Evolutionary conservation across 2,329 filamentous ascomycete species (phyloP), one percentile per base, ranked within the genome.

Genomic region (Colletotrichum higginsianum): DNA sequence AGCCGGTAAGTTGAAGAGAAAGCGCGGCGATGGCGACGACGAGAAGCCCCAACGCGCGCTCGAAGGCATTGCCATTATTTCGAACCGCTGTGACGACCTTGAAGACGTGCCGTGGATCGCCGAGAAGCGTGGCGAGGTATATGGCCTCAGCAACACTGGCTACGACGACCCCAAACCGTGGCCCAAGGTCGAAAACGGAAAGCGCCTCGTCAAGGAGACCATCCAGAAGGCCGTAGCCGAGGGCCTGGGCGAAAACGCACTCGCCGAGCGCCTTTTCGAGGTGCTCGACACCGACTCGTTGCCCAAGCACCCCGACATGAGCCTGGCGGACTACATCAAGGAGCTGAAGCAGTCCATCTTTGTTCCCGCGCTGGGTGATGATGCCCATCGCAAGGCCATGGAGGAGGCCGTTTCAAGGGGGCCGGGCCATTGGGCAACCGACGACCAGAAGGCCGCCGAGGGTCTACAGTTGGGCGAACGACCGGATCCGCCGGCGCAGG

Each of bases 91-190:
- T 49, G 87, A 85, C 50, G 80, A 84, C 50, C 80, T 85, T 2
- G 83, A 85, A 4, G 84, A 88, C 38, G 89, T 92, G 1, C 89
- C 90, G 13, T 87, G 89, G 79, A 85, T 92, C 50, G 87, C 81
- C 21, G 84, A 84, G n/a, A 77, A 83, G 62, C 82, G 88, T 35
- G 86, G 83, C 5, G 83, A 86, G 73, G 86, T 86, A 0, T 88
- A 89, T 79, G 90, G 87, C 1, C 81, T 93, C 65, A 92, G 90
- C 82, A 93, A 93, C 78, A 86, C 89, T 1, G 84, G 86, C 5
- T 92, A 88, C 75, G 83, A 84, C 38, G 84, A 88, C 56, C 84
- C 85, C 0, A 79, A 84, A 2, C 80, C 84, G 44, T 93, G 91
- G 91, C 89, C 88, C 63, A 93, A 92, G 80, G 85, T 93, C 11